Evolutionary conservation across 257 asterid genomes (phyloP).

Genomic region (Solanum medicagineum): DNA sequence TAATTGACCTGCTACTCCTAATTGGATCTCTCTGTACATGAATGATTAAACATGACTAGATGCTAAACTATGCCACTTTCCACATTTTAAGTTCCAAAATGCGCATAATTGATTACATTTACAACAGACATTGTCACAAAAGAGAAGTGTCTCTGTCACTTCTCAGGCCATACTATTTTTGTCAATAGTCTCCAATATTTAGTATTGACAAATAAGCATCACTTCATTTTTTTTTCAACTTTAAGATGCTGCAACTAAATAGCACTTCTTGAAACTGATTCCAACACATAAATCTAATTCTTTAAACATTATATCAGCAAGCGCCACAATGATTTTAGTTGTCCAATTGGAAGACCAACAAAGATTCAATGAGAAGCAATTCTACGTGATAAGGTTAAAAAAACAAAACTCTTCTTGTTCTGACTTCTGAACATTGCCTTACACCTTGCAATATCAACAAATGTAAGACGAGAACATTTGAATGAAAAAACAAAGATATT

Average conservation of each 20-base stretch:
- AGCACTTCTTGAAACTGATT: background rate
- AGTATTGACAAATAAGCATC: background rate
- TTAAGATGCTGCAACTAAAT: background rate
- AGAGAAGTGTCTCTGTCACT: background rate
- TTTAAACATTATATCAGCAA: background rate
- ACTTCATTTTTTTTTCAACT: background rate
- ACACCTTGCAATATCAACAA: background rate
- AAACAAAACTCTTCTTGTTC: background rate
- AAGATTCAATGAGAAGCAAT: background rate
- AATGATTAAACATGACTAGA: background rate
- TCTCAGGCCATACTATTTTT: background rate
- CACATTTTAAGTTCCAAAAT: background rate
- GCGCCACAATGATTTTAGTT: background rate
- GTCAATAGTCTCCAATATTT: background rate
- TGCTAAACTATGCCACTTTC: background rate
- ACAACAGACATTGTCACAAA: background rate
- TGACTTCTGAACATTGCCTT: background rate
- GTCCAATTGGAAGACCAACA: background rate
- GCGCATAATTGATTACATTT: background rate
- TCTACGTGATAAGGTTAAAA: background rate
- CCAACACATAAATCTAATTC: background rate
- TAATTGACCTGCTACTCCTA: background rate
- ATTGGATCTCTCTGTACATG: background rate
- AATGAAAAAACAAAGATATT: background rate
- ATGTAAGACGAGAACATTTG: background rate